Conservation (phyloP, 305 asterid species). For the Fraxinus xanthoxyloides region DNA sequence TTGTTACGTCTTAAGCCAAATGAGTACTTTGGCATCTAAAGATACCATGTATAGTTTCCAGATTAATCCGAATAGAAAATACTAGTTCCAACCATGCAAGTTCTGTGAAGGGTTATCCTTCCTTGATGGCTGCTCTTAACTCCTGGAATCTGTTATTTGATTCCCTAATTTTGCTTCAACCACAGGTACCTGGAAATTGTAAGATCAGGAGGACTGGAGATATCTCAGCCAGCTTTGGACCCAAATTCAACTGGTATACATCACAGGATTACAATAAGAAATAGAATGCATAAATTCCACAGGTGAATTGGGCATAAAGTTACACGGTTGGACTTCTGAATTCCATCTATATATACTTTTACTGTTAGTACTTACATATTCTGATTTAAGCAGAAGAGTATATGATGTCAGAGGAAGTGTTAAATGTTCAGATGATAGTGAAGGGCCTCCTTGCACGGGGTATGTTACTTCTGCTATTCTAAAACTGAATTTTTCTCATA, state of each 20-base stretch:
- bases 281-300: conserved; percentile 68
- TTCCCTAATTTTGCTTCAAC: conserved; percentile 15
- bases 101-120: background rate
- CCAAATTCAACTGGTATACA: conserved; percentile 98
- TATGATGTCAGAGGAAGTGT: conserved; percentile 79
- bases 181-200: conserved; percentile 84
- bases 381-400: conserved; percentile 71
- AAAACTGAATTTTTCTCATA: background rate
- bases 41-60: background rate
- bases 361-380: conserved; percentile 21
- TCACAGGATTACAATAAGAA: conserved; percentile 88
- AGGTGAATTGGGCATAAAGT: conserved; percentile 43
- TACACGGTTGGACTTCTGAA: conserved; percentile 20
- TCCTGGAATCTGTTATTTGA: conserved; percentile 4
- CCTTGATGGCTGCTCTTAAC: background rate
- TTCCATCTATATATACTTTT: conserved; percentile 22
- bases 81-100: background rate
- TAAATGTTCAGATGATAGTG: conserved; percentile 79
- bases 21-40: background rate
- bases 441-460: conserved; percentile 99
- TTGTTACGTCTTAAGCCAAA: background rate
- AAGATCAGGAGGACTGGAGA: conserved; percentile 81
- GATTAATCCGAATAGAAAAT: background rate
- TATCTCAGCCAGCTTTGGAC: conserved; percentile 99
- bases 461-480: conserved; percentile 30